A percentile compares a stretch with the other conserved stretches of the same genome.
phyloP scores from a whole-genome alignment of 169 alveolate genomes.

The Plasmodium billcollinsi region DNA sequence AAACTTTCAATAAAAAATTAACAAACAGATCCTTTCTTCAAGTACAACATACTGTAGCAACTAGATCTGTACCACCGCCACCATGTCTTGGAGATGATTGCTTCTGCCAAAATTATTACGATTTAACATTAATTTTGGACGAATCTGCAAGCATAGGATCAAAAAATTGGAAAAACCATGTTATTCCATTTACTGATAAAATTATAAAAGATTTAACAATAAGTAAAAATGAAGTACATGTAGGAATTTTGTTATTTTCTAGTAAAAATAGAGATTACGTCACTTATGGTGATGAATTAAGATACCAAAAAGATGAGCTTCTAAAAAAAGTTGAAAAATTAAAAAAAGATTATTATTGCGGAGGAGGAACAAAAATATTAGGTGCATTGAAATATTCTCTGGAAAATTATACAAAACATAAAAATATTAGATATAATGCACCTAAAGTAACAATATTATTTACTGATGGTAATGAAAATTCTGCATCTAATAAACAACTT shows the following conservation, averaged over 20 bases:
- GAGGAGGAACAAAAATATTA: constrained; percentile 38
- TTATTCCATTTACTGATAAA: constrained; percentile 59
- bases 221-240: constrained; percentile 62
- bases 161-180: constrained; percentile 41
- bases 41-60: not conserved
- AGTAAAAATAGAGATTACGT: constrained; percentile 36
- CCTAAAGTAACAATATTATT: constrained; percentile 73
- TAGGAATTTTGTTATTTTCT: constrained; percentile 56
- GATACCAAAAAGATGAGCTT: constrained; percentile 44
- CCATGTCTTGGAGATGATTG: constrained; percentile 66
- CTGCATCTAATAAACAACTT: constrained; percentile 12
- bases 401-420: constrained; percentile 34
- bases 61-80: constrained; percentile 6
- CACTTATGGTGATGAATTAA: constrained; percentile 26
- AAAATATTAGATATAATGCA: constrained; percentile 40
- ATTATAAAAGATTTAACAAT: constrained; percentile 40
- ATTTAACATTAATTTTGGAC: constrained; percentile 70
- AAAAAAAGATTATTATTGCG: constrained; percentile 26
- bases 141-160: constrained; percentile 62
- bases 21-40: constrained; percentile 51
- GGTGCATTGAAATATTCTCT: constrained; percentile 52
- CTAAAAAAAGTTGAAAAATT: constrained; percentile 56
- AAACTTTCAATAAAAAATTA: constrained; percentile 9
- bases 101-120: constrained; percentile 60
- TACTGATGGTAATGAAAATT: constrained; percentile 56